Evolutionary conservation across 352 stramenopile genomes (phyloP).

Genomic region (Thalassiosira hispida): DNA sequence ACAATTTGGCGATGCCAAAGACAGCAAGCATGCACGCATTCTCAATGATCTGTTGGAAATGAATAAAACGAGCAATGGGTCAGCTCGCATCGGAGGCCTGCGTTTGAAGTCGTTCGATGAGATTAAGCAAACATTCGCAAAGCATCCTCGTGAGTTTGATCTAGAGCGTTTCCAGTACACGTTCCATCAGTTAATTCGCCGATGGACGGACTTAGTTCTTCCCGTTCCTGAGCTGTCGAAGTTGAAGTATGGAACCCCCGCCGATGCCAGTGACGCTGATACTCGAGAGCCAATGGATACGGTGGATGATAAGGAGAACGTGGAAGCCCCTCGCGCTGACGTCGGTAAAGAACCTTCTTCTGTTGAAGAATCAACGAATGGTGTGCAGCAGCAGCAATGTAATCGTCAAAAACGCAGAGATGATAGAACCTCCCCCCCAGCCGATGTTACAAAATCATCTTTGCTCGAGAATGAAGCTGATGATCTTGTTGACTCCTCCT

Average conservation of each 20-base stretch:
- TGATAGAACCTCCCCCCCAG: not conserved
- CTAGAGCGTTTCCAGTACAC: constrained; percentile 44
- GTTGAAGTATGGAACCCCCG: constrained; percentile 40
- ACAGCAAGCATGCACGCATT: constrained; percentile 35
- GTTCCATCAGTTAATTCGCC: constrained; percentile 49
- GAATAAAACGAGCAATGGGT: constrained; percentile 19
- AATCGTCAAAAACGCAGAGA: constrained; percentile 10
- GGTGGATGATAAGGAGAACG: constrained; percentile 37
- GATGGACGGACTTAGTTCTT: constrained; percentile 46
- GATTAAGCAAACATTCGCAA: constrained; percentile 28
- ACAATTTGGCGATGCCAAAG: constrained; percentile 34
- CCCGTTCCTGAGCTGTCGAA: constrained; percentile 44
- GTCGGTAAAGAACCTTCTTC: constrained; percentile 4
- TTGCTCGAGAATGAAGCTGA: constrained; percentile 9
- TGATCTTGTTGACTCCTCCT: constrained; percentile 18
- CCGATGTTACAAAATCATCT: not conserved
- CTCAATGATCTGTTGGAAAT: constrained; percentile 36
- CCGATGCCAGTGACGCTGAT: constrained; percentile 1
- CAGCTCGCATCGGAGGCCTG: constrained; percentile 12
- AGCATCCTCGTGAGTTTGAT: constrained; percentile 38
- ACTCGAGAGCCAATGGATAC: not conserved
- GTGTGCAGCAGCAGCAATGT: constrained; percentile 2
- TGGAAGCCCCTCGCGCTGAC: not conserved
- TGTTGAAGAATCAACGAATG: not conserved
- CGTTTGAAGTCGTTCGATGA: constrained; percentile 43